Base-by-base conservation (phyloP, 352 stramenopile species). In the Phytopythium boreale region DNA sequence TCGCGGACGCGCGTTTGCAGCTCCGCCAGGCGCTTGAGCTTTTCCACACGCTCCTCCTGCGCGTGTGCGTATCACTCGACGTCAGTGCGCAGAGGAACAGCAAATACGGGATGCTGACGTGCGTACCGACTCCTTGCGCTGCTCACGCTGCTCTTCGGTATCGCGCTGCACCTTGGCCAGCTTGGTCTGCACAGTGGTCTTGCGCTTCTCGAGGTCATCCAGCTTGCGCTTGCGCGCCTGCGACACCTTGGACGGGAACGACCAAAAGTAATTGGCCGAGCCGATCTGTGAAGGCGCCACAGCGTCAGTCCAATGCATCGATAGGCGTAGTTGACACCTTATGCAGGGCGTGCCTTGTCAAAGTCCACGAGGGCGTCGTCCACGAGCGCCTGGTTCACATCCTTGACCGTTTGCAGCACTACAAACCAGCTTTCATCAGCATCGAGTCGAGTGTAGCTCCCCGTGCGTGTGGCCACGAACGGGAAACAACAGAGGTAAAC, bases 201-300 rank as follows among this genome's bases (percentile, higher is more conserved):
- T 79, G 56, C 75, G 78, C 56, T 89, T 73, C 63, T 92, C 71
- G 24, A 94, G 43, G 27, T 94, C 83, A 24, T 51, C 64, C 29
- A 94, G 70, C 49, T 92, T 94, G 36, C 82, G 80, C 70, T 92
- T 95, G 34, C 81, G 76, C 39, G 88, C 80, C 70, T 93, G 82
- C 50, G 84, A 90, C 12, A 89, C 36, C 66, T 93, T 95, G 67
- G 81, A 92, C 53, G 84, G 87, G 62, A 93, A 95, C 20, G 87
- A 95, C 87, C 87, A 95, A 62, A 95, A 95, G 77, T 95, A 95
- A 62, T 95, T 95, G 20, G 81, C 87, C 27, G 87, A 92, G 20
- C 87, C 87, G 62, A 95, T 95, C 82, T 87, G 57, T 47, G 61
- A 27, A 47, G 57, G 20, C 37, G 20, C 9, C 6, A 4, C 12